Evolutionary conservation across 2,329 filamentous ascomycete genomes (phyloP).

Genomic region (Diaporthe sp.): DNA sequence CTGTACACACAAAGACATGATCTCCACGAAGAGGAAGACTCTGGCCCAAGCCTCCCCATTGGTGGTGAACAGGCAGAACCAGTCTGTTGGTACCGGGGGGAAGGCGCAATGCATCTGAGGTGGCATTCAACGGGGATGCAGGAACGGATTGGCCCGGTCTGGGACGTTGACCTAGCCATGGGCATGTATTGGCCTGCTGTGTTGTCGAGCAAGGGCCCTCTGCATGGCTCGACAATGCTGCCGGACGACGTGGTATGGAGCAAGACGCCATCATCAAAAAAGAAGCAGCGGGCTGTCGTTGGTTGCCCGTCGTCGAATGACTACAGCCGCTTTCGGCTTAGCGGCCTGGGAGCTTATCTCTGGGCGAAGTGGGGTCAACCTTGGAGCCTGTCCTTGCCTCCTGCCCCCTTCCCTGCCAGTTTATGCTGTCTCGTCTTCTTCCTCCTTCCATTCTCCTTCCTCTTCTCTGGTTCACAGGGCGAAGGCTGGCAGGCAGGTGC

Average conservation of each 20-base stretch:
- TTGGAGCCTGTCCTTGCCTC: constrained; percentile 10
- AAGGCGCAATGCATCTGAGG: background rate
- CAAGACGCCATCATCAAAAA: background rate
- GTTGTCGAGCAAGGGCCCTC: background rate
- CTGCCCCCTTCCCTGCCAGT: background rate
- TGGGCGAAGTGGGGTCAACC: constrained; percentile 24
- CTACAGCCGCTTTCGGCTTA: background rate
- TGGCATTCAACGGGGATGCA: constrained; percentile 1
- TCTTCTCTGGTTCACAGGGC: background rate
- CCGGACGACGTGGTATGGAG: background rate
- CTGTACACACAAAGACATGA: background rate
- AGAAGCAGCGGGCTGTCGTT: background rate
- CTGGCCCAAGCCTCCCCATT: background rate
- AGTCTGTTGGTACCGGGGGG: background rate
- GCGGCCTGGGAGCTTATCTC: constrained; percentile 26
- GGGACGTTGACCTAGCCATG: too few species aligned
- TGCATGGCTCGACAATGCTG: constrained; percentile 2
- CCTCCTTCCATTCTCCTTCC: background rate
- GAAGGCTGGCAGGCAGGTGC: background rate
- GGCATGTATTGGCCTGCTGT: too few species aligned
- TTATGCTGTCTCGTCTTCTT: background rate
- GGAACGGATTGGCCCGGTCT: background rate
- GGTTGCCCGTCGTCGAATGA: constrained; percentile 15
- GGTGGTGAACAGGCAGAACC: background rate
- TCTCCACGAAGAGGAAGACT: background rate